Conservation (phyloP, 176 grass and related monocot genomes). For the Sorghum bicolor region DNA sequence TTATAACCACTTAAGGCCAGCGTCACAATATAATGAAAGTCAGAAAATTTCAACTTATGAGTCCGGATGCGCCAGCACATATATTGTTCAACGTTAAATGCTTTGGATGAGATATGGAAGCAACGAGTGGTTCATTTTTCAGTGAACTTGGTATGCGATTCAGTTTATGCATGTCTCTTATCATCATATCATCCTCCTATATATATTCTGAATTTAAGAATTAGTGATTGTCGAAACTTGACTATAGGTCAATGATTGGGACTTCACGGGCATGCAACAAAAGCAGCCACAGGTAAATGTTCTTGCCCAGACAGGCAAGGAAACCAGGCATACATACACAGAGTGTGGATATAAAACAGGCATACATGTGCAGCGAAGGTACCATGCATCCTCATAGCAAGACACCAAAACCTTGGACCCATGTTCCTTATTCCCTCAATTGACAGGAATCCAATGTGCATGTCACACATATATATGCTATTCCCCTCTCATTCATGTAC, state of each 20-base stretch:
- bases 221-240: background rate
- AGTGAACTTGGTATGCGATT: background rate
- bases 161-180: background rate
- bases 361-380: background rate
- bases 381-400: constrained; percentile 19
- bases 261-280: constrained; percentile 14
- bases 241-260: background rate
- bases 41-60: background rate
- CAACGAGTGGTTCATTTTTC: constrained; percentile 11
- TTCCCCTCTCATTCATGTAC: background rate
- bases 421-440: constrained; percentile 14
- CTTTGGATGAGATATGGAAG: constrained; percentile 23
- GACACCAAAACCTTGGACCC: constrained; percentile 18
- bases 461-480: constrained; percentile 9
- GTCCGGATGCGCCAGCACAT: background rate
- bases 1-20: background rate
- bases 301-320: background rate
- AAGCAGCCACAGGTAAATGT: background rate
- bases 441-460: constrained; percentile 37
- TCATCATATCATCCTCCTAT: background rate
- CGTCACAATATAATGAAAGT: background rate
- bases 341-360: background rate
- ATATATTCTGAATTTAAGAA: background rate
- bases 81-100: background rate
- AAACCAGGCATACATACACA: background rate